Conservation (phyloP, 345 rosid genomes). For the Gossypium thurberi region DNA sequence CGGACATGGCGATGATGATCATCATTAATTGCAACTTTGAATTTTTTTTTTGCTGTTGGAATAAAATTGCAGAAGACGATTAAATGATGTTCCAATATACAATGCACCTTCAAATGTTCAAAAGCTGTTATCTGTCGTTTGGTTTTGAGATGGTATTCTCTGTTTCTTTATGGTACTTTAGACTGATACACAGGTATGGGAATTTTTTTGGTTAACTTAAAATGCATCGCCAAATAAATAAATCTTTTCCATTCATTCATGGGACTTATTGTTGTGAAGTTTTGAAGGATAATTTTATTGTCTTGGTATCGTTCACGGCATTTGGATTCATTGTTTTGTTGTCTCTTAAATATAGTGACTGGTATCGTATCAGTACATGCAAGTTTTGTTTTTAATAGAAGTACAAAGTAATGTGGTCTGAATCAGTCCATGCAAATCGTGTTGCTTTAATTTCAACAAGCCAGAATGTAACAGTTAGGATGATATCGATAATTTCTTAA, state of each 20-base stretch:
- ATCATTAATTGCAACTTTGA: constrained; percentile 34
- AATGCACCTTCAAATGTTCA: constrained; percentile 22
- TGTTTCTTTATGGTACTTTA: background rate
- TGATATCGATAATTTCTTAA: too few relatives aligned
- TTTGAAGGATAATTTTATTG: constrained; percentile 10
- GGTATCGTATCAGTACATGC: background rate
- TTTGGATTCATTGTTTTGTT: background rate
- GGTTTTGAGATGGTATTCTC: background rate
- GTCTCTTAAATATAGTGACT: background rate
- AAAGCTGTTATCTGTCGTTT: background rate
- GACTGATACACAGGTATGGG: constrained; percentile 17
- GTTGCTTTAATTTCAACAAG: too few relatives aligned
- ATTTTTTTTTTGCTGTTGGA: constrained; percentile 18
- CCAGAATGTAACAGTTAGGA: too few relatives aligned
- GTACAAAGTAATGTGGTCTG: too few relatives aligned
- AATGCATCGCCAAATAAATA: constrained; percentile 30
- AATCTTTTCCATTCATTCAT: constrained; percentile 30
- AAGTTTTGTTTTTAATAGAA: background rate
- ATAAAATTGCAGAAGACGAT: constrained; percentile 32
- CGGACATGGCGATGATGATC: constrained; percentile 64
- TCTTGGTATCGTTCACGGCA: background rate
- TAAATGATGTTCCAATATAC: constrained; percentile 31
- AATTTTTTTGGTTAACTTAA: constrained; percentile 19
- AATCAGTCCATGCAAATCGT: too few relatives aligned
- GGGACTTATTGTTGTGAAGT: constrained; percentile 15